phyloP scores from a whole-genome alignment of 441 rosid genomes.

The Erodium chrysanthum region DNA sequence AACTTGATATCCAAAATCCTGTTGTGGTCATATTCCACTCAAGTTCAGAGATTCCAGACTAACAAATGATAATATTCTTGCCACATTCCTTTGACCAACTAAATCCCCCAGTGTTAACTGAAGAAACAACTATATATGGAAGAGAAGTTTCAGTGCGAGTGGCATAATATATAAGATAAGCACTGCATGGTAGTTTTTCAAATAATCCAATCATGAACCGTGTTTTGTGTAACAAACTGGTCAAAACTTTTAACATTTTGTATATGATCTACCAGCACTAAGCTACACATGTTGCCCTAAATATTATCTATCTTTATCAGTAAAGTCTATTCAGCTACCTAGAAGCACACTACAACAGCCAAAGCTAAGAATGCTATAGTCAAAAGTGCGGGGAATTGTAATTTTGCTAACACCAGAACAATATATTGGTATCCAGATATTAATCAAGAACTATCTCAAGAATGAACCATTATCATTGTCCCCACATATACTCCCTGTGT shows the following conservation, averaged over 20 bases:
- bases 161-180: too few relatives aligned
- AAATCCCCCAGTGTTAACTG: not conserved
- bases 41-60: not conserved
- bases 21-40: not conserved
- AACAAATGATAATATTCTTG: too few relatives aligned
- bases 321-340: not conserved
- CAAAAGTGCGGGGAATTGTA: not conserved
- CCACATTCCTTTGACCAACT: not conserved
- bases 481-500: not conserved
- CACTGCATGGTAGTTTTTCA: too few relatives aligned
- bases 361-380: not conserved
- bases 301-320: not conserved
- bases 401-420: not conserved
- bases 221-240: not conserved
- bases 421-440: not conserved
- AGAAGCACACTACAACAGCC: too few relatives aligned
- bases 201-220: not conserved
- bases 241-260: not conserved
- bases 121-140: not conserved
- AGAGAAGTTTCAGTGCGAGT: not conserved
- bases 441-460: not conserved
- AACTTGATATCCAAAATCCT: not conserved
- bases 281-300: too few relatives aligned
- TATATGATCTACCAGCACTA: too few relatives aligned
- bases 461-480: not conserved